Conservation (phyloP, 176 grass and related monocot species). For the Aegilops umbellulata region DNA sequence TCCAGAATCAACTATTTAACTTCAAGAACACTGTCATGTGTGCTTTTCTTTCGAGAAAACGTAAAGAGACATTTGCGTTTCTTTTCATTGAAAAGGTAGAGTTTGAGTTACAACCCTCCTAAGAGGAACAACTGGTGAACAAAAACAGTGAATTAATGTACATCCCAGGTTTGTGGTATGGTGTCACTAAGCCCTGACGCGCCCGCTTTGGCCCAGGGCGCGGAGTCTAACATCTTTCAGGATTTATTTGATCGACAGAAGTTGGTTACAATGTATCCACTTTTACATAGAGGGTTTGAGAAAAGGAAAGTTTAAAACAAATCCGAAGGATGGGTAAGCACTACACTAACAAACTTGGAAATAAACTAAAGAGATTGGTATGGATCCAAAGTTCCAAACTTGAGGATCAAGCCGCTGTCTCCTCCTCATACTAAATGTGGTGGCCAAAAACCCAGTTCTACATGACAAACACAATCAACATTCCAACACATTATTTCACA, state of each 20-base stretch:
- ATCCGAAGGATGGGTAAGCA: neutral
- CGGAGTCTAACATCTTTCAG: neutral
- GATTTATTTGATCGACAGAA: constrained; percentile 1
- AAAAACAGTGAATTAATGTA: too few relatives aligned
- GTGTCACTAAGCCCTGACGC: too few relatives aligned
- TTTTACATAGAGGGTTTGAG: neutral
- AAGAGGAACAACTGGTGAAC: too few relatives aligned
- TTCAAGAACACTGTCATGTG: too few relatives aligned
- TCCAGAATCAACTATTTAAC: too few relatives aligned
- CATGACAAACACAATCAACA: constrained; percentile 5
- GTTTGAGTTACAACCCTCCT: too few relatives aligned
- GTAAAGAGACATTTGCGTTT: too few relatives aligned
- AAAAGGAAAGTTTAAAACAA: neutral
- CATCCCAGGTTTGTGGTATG: too few relatives aligned
- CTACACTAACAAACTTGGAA: constrained; percentile 1
- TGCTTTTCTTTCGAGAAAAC: too few relatives aligned
- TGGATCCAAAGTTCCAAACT: neutral
- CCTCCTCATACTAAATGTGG: neutral
- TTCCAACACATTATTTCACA: neutral
- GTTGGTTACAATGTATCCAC: neutral
- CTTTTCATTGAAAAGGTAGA: too few relatives aligned
- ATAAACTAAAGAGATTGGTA: constrained; percentile 8
- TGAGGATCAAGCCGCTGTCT: constrained; percentile 1
- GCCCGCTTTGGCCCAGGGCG: too few relatives aligned
- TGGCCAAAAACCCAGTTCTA: constrained; percentile 2